Evolutionary conservation across 2,329 filamentous ascomycete genomes (phyloP).

Genomic region (Colletotrichum eremochloae): DNA sequence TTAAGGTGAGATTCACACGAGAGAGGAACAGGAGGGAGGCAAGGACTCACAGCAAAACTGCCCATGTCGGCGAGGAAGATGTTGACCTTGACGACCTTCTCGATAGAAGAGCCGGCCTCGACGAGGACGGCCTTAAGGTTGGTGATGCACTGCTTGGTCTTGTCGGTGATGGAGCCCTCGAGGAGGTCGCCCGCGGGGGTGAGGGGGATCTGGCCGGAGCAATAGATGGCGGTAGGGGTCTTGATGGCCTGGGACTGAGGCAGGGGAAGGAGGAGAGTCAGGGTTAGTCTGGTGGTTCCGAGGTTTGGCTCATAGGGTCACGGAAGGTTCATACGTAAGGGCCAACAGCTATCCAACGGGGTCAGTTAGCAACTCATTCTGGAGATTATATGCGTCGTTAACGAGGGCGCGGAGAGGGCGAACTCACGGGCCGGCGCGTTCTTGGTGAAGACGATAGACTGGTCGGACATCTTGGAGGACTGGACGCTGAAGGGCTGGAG

Average conservation of each 20-base stretch:
- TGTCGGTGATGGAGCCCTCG: slow-evolving; percentile 72
- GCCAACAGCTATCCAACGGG: slow-evolving; percentile 63
- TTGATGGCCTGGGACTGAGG: slow-evolving; percentile 75
- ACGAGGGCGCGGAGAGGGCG: neutral
- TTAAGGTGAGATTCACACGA: neutral
- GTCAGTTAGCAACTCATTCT: slow-evolving; percentile 27
- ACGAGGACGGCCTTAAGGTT: slow-evolving; percentile 88
- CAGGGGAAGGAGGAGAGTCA: slow-evolving; percentile 36
- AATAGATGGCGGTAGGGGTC: slow-evolving; percentile 75
- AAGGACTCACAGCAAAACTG: slow-evolving; percentile 75
- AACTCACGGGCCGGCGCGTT: slow-evolving; percentile 70
- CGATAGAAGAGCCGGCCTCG: slow-evolving; percentile 82
- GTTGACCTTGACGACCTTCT: slow-evolving; percentile 89
- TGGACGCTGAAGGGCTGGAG: slow-evolving; percentile 29
- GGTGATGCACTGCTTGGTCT: slow-evolving; percentile 74
- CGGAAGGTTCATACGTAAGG: slow-evolving; percentile 67
- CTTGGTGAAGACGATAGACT: slow-evolving; percentile 67
- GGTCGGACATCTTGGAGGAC: slow-evolving; percentile 45
- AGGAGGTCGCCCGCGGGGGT: slow-evolving; percentile 68
- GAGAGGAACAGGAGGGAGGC: neutral
- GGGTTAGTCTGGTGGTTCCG: slow-evolving; percentile 30
- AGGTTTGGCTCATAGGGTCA: neutral
- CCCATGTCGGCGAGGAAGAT: slow-evolving; percentile 95
- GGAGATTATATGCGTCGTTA: neutral
- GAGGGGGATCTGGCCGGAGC: slow-evolving; percentile 80